Base-by-base conservation (phyloP, 2,329 filamentous ascomycete genomes). In the Alternaria triticimaculans region DNA sequence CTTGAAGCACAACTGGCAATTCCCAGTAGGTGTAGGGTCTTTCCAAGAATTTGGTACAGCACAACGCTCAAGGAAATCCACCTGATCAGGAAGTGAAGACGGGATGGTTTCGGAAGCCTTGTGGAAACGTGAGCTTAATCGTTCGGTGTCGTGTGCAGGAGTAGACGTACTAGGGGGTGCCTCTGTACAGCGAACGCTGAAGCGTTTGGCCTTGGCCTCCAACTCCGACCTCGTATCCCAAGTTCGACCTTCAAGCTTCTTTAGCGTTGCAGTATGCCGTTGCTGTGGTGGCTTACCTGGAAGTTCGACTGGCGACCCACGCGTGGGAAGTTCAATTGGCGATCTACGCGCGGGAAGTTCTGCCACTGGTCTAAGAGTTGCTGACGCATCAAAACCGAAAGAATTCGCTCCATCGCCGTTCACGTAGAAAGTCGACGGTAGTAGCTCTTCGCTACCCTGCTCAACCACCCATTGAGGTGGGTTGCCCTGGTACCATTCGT, bases 111-210 rank as follows among this genome's bases (percentile, higher is more conserved):
- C 20, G 5, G 26, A 20, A 23, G 60, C 33, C 62, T 69, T 23
- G 41, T 60, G 45, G 7, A 69, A 54, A 12, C 55, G 54, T 60
- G 55, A 63, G 63, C 49, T 54, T 7, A 67, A 6, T 15, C 28
- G 10, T 2, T n/a, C 28, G 11, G 59, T 48, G 4, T 50, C n/a
- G 20, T 21, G 37, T 15, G 33, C 45, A 14, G n/a, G 37, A 7
- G 9, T 23, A 7, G 53, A 58, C 55, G n/a, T 56, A 48, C 49
- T 15, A n/a, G 21, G 53, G n/a, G 28, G n/a, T 8, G 48, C 10
- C 0, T 54, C n/a, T 18, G 44, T 23, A 7, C 21, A 12, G 14
- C 15, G 15, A 8, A 49, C 11, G 2, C 5, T 28, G 11, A 49
- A 26, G 14, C 15, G 21, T 30, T 21, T 44, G 15, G n/a, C 30